Evolutionary conservation across 495 filamentous ascomycete genomes (phyloP).

Genomic region (Hypoxylon crocopeplum): DNA sequence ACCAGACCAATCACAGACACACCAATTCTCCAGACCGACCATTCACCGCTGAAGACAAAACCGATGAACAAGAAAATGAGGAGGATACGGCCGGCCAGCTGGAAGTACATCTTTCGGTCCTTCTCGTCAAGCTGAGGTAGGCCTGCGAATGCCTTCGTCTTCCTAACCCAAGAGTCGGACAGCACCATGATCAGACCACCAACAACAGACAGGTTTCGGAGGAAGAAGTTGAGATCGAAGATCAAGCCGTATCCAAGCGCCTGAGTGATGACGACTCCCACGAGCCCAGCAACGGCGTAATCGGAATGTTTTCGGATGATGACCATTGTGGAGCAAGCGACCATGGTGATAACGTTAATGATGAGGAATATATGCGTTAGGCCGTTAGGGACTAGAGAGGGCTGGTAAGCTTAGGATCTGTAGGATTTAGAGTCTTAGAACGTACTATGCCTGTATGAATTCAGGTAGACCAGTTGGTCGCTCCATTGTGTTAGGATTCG

Average conservation of each 20-base stretch:
- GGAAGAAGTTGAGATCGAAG: slow-evolving; percentile 99
- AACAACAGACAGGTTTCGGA: slow-evolving; percentile 96
- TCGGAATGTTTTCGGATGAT: slow-evolving; percentile 92
- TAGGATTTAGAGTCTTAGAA: slow-evolving; percentile 35
- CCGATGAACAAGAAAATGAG: slow-evolving; percentile 96
- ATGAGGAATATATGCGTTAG: slow-evolving; percentile 94
- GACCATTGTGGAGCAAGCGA: slow-evolving; percentile 79
- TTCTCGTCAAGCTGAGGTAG: slow-evolving; percentile 95
- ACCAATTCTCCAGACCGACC: slow-evolving; percentile 82
- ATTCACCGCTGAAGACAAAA: slow-evolving; percentile 93
- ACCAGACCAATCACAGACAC: slow-evolving; percentile 85
- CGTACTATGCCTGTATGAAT: slow-evolving; percentile 92
- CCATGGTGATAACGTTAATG: slow-evolving; percentile 89
- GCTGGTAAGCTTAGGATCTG: slow-evolving; percentile 22
- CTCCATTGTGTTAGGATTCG: slow-evolving; percentile 98
- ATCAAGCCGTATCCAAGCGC: slow-evolving; percentile 97
- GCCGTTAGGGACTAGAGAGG: slow-evolving; percentile 76
- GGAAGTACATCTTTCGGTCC: slow-evolving; percentile 99
- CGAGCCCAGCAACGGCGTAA: slow-evolving; percentile 87
- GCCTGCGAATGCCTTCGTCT: slow-evolving; percentile 94
- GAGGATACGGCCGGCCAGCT: slow-evolving; percentile 94
- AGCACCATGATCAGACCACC: slow-evolving; percentile 97
- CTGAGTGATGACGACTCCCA: slow-evolving; percentile 92
- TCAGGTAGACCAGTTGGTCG: slow-evolving; percentile 92
- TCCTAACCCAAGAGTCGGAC: slow-evolving; percentile 96